Conservation (phyloP, 1,139 yeast genomes). For the Kazachstania sp. region DNA sequence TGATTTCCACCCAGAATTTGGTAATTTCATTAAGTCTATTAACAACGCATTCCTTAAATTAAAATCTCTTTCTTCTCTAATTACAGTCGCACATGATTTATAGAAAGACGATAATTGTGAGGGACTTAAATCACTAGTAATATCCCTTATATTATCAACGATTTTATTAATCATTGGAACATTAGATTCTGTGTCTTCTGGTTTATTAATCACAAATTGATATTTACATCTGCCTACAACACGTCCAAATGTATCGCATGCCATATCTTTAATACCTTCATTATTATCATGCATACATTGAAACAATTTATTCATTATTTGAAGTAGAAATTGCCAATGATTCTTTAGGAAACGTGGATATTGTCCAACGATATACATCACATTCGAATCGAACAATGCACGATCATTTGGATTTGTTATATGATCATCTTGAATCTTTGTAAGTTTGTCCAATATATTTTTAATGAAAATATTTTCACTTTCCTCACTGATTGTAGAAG, state of each 20-base stretch:
- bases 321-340: conserved; percentile 91
- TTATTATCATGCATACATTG: conserved; percentile 99
- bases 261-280: conserved; percentile 99
- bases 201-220: conserved; percentile 71
- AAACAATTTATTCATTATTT: conserved; percentile 86
- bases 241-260: conserved; percentile 94
- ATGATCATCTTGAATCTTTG: conserved; percentile 83
- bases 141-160: conserved; percentile 63
- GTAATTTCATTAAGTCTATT: conserved; percentile 71
- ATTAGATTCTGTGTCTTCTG: conserved; percentile 50
- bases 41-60: conserved; percentile 60
- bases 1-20: conserved; percentile 86
- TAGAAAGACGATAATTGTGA: conserved; percentile 94
- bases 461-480: conserved; percentile 90
- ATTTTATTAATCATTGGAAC: conserved; percentile 80
- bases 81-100: conserved; percentile 90
- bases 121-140: conserved; percentile 84
- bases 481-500: conserved; percentile 97
- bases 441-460: conserved; percentile 76
- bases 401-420: conserved; percentile 83
- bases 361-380: conserved; percentile 98
- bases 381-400: conserved; percentile 94
- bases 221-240: conserved; percentile 88
- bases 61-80: conserved; percentile 67
- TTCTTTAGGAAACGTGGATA: conserved; percentile 94